phyloP scores from a whole-genome alignment of 140 eudicot species.

The Senecio squalidus region DNA sequence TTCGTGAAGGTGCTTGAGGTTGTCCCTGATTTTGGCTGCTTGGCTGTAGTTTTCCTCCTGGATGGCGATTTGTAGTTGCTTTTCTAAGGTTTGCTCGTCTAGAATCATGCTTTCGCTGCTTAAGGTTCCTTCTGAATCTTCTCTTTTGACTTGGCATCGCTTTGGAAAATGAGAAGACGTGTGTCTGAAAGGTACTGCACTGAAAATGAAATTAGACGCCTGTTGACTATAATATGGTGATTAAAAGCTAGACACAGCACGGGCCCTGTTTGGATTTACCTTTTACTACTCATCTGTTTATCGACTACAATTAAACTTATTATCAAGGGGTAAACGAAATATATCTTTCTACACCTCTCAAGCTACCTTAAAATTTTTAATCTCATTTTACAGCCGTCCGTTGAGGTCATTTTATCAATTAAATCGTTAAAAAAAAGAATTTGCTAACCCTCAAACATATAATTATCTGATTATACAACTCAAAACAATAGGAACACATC shows the following conservation, averaged over 20 bases:
- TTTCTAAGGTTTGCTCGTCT: conserved; percentile 69
- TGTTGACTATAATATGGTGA: not conserved
- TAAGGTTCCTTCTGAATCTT: conserved; percentile 58
- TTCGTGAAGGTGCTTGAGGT: conserved; percentile 64
- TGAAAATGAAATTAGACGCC: conserved; percentile 22
- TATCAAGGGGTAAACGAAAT: no score
- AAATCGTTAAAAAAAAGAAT: no score
- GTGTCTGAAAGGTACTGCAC: conserved; percentile 37
- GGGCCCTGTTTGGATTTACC: no score
- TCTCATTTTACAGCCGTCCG: no score
- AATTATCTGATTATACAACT: no score
- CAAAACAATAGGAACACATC: not conserved
- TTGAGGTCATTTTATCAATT: no score
- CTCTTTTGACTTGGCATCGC: conserved; percentile 52
- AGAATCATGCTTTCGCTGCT: conserved; percentile 61
- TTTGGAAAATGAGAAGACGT: conserved; percentile 25
- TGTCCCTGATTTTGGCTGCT: conserved; percentile 88
- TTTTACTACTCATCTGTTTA: no score
- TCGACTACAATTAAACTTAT: no score
- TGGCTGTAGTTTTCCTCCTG: conserved; percentile 75
- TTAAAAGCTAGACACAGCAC: no score
- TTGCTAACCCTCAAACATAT: no score
- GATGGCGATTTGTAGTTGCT: conserved; percentile 64
- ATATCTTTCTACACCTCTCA: no score
- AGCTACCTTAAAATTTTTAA: no score